phyloP scores from a whole-genome alignment of 1,284 basidiomycete species.

The Polyporus tsugae region DNA sequence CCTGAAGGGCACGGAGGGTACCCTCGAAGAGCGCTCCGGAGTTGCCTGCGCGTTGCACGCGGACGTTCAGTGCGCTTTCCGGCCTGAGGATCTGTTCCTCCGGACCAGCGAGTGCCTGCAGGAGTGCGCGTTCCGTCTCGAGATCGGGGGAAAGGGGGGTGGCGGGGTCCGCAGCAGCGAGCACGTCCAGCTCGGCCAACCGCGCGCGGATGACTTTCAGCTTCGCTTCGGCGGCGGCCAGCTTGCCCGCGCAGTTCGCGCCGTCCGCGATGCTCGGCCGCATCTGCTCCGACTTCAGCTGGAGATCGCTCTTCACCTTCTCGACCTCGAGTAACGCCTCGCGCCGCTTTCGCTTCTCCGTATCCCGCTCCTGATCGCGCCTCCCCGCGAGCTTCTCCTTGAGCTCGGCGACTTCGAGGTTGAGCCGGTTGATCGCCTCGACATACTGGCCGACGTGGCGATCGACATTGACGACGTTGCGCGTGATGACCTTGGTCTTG shows the following conservation, averaged over 20 bases:
- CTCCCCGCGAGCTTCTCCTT: conserved; percentile 85
- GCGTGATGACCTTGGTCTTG: conserved; percentile 92
- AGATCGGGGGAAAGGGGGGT: conserved; percentile 62
- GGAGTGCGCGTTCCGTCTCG: conserved; percentile 75
- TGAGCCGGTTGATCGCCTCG: conserved; percentile 90
- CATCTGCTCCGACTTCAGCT: conserved; percentile 72
- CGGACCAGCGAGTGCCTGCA: conserved; percentile 72
- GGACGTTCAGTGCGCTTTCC: conserved; percentile 66
- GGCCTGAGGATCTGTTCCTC: conserved; percentile 75
- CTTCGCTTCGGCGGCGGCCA: conserved; percentile 80
- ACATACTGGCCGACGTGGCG: conserved; percentile 94
- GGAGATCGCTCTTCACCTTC: conserved; percentile 74
- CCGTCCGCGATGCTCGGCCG: conserved; percentile 79
- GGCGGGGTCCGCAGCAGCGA: conserved; percentile 47
- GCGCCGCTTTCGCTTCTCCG: conserved; percentile 66
- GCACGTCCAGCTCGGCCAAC: conserved; percentile 69
- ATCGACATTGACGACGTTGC: conserved; percentile 93
- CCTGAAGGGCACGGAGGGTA: conserved; percentile 81
- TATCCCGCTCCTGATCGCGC: conserved; percentile 66
- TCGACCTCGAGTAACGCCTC: conserved; percentile 77
- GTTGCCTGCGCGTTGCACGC: conserved; percentile 76
- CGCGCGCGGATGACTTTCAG: conserved; percentile 71
- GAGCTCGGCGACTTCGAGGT: conserved; percentile 84
- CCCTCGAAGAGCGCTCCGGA: conserved; percentile 85
- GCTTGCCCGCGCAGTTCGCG: conserved; percentile 76